Conservation (phyloP, 441 rosid genomes). For the Syzygium malaccense region DNA sequence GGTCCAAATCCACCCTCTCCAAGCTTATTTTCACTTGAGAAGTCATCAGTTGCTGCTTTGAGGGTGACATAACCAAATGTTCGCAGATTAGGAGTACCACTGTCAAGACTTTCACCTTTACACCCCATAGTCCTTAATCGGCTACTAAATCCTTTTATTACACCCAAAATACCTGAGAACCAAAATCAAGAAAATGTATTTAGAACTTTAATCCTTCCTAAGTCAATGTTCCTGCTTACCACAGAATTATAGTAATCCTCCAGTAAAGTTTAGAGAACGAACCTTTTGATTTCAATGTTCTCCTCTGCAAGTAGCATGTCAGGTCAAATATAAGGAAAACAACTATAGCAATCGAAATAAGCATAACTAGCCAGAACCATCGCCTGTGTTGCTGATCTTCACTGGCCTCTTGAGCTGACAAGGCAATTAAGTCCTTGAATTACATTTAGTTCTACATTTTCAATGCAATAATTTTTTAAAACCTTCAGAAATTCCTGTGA, state of each 20-base stretch:
- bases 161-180: conserved; percentile 2
- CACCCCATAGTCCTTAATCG: not conserved
- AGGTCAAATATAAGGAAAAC: not conserved
- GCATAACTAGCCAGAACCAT: conserved; percentile 5
- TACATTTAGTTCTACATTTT: no score
- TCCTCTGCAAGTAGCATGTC: not conserved
- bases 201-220: not conserved
- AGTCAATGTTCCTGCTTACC: not conserved
- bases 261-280: not conserved
- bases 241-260: not conserved
- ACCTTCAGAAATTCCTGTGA: not conserved
- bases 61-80: conserved; percentile 21
- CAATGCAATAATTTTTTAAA: not conserved
- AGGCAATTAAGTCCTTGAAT: not conserved
- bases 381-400: not conserved
- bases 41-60: conserved; percentile 19
- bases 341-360: conserved; percentile 10
- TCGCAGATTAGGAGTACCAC: conserved; percentile 18
- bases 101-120: conserved; percentile 1
- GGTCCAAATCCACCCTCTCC: conserved; percentile 34
- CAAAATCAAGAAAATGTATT: not conserved
- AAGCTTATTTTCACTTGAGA: conserved; percentile 4
- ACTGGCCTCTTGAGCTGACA: conserved; percentile 27
- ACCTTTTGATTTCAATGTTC: conserved; percentile 6
- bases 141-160: not conserved